Percentiles rank a stretch among this genome's conserved stretches.
Evolutionary conservation across 192 early-diverging fungal genomes (phyloP).

Genomic region (Backusella liffmaniae): DNA sequence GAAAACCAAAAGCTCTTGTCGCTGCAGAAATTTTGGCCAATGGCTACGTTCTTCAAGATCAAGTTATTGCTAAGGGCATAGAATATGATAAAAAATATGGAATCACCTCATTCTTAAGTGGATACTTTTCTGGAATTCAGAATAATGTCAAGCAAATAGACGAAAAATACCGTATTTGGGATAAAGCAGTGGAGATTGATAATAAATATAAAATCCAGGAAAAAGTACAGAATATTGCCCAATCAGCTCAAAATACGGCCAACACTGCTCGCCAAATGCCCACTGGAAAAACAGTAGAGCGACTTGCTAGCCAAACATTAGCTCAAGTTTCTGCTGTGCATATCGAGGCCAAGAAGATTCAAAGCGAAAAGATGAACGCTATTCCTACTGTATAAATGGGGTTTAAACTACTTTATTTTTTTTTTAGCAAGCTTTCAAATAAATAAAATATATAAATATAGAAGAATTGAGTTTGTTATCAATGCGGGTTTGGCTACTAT

Average conservation of each 20-base stretch:
- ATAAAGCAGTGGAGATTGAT: conserved; percentile 50
- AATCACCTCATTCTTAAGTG: conserved; percentile 41
- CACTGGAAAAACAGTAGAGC: conserved; percentile 49
- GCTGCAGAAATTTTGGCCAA: conserved; percentile 69
- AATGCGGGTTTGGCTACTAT: too few relatives aligned
- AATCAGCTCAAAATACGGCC: conserved; percentile 41
- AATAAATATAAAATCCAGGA: conserved; percentile 57
- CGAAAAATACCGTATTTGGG: conserved; percentile 51
- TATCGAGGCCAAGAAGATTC: conserved; percentile 53
- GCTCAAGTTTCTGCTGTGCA: conserved; percentile 55
- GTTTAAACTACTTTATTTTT: too few relatives aligned
- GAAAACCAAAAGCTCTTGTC: conserved; percentile 49
- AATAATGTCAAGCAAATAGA: conserved; percentile 42
- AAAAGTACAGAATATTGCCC: conserved; percentile 46
- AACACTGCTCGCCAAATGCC: conserved; percentile 46
- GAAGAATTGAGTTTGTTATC: too few relatives aligned
- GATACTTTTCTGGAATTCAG: conserved; percentile 29
- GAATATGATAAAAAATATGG: conserved; percentile 66
- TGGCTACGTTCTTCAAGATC: conserved; percentile 65
- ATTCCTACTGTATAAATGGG: not conserved
- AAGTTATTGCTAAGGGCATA: conserved; percentile 63
- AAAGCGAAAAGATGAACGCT: conserved; percentile 13
- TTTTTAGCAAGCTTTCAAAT: too few relatives aligned
- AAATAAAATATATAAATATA: too few relatives aligned
- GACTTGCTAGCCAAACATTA: conserved; percentile 43